Percentiles rank a stretch among this genome's conserved stretches.
phyloP scores from a whole-genome alignment of 768 basidiomycete species.

The Cyclocybe cylindracea region DNA sequence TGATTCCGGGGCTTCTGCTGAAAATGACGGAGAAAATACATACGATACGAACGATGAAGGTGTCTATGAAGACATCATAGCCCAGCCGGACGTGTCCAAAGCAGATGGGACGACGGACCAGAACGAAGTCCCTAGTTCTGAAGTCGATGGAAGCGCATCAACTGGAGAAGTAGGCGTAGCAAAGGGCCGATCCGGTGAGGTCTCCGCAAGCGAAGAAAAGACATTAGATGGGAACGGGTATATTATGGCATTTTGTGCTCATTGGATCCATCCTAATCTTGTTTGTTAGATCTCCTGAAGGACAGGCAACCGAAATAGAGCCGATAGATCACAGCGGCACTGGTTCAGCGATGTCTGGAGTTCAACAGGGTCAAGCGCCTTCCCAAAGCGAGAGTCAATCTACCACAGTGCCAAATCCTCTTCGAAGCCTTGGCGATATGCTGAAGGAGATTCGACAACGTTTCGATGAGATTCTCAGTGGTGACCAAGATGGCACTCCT shows the following conservation, averaged over 20 bases:
- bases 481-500: constrained; percentile 30
- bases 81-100: constrained; percentile 43
- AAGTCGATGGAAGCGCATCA: constrained; percentile 29
- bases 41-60: constrained; percentile 3
- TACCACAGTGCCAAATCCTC: constrained; percentile 44
- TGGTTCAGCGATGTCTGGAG: constrained; percentile 40
- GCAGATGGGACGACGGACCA: constrained; percentile 41
- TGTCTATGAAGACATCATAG: constrained; percentile 29
- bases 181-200: constrained; percentile 28
- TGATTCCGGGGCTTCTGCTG: too few relatives aligned
- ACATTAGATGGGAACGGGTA: constrained; percentile 33
- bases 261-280: background rate
- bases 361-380: constrained; percentile 44
- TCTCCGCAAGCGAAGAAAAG: constrained; percentile 28
- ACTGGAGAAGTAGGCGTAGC: constrained; percentile 32
- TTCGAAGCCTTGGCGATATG: constrained; percentile 83
- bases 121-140: constrained; percentile 23
- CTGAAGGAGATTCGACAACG: constrained; percentile 79
- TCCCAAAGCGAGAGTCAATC: constrained; percentile 38
- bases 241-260: constrained; percentile 6
- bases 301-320: constrained; percentile 10
- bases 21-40: constrained; percentile 1
- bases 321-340: constrained; percentile 14
- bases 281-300: constrained; percentile 7
- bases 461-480: constrained; percentile 78